A percentile compares a stretch with the other conserved stretches of the same genome.
Evolutionary conservation across 106 monocot genomes (phyloP).

Genomic region (Dioscorea alata): DNA sequence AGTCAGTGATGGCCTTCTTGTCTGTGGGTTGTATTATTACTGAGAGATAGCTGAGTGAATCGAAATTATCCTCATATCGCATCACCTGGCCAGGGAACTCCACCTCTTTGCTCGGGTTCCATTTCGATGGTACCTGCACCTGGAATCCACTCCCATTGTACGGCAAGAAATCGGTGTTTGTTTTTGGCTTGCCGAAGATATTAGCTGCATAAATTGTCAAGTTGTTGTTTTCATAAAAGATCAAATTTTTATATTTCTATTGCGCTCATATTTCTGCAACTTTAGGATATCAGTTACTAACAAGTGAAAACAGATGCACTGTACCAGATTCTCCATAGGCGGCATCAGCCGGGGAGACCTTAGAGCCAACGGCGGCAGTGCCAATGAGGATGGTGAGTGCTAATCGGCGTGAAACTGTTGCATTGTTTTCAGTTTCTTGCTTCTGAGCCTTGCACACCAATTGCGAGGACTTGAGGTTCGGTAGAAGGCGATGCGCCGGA

Average conservation of each 20-base stretch:
- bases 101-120: slow-evolving; percentile 91
- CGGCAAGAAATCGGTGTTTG: slow-evolving; percentile 68
- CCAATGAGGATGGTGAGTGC: slow-evolving; percentile 81
- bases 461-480: slow-evolving; percentile 26
- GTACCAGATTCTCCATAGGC: slow-evolving; percentile 95
- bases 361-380: slow-evolving; percentile 47
- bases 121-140: slow-evolving; percentile 71
- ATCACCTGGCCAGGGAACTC: slow-evolving; percentile 92
- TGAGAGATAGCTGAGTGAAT: slow-evolving; percentile 60
- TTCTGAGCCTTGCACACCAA: slow-evolving; percentile 71
- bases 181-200: slow-evolving; percentile 87
- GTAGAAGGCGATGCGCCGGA: slow-evolving; percentile 18
- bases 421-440: slow-evolving; percentile 27
- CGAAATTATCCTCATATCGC: slow-evolving; percentile 91
- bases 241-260: too few species aligned
- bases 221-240: too few species aligned
- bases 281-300: too few species aligned
- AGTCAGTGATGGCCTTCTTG: slow-evolving; percentile 89
- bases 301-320: background rate
- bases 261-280: too few species aligned
- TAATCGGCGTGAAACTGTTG: slow-evolving; percentile 57
- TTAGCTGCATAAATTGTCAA: slow-evolving; percentile 42
- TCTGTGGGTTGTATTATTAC: slow-evolving; percentile 58
- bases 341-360: slow-evolving; percentile 80
- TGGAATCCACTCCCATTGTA: slow-evolving; percentile 70